These are phyloP conservation scores for Candida namnaoensis DNA, from an alignment of 805 yeast genomes.

Conservation along the genomic window DNA sequence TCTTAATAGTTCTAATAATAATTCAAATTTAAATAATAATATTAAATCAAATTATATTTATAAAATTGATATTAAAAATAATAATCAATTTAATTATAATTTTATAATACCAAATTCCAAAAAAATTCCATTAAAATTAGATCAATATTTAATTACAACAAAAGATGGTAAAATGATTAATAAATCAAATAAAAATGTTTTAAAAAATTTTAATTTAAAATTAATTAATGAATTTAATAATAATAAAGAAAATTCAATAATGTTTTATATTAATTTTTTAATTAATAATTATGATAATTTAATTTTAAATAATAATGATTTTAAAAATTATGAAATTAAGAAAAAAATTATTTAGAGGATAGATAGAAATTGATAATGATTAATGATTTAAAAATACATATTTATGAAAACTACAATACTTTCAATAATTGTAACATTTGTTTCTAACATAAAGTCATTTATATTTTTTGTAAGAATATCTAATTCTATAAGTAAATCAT, in stretches of 20 bases:
- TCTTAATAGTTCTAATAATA: neutral
- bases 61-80: too few species aligned
- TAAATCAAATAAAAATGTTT: conserved; percentile 1
- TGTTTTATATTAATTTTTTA: conserved; percentile 12
- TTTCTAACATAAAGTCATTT: neutral
- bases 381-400: too few species aligned
- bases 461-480: neutral
- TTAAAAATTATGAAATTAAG: conserved; percentile 9
- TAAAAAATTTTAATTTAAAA: conserved; percentile 16
- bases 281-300: conserved; percentile 13
- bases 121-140: conserved; percentile 3
- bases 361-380: too few species aligned
- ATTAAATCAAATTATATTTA: too few species aligned
- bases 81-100: neutral
- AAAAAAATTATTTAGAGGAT: conserved; percentile 1
- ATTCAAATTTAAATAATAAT: neutral
- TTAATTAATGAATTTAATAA: neutral
- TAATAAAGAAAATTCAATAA: conserved; percentile 4
- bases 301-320: conserved; percentile 4
- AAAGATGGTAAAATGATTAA: too few species aligned
- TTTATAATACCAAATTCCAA: conserved; percentile 11
- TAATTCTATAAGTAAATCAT: neutral
- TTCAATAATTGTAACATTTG: too few species aligned
- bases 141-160: neutral
- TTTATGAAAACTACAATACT: too few species aligned